Percentiles rank a stretch among this genome's conserved stretches.
Conservation (phyloP, 2,329 filamentous ascomycete species). For the Neonectria faginata region DNA sequence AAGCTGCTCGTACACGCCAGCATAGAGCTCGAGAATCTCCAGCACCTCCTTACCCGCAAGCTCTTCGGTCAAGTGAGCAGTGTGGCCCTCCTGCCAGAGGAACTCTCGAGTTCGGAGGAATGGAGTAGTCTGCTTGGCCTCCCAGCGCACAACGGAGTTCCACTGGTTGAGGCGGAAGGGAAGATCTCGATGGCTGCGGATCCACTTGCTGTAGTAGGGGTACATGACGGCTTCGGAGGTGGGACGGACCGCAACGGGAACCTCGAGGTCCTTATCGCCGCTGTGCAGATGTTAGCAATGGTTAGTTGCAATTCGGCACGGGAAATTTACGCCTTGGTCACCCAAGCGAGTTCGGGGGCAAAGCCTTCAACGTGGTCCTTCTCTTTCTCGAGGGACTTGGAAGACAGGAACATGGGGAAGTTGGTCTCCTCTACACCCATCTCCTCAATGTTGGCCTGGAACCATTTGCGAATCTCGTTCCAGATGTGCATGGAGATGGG, state of each 20-base stretch:
- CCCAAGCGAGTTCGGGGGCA: constrained; percentile 90
- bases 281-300: constrained; percentile 56
- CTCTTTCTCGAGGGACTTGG: constrained; percentile 87
- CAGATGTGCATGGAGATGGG: constrained; percentile 75
- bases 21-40: constrained; percentile 93
- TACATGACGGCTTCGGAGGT: constrained; percentile 89
- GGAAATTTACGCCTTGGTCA: constrained; percentile 78
- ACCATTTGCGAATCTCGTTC: constrained; percentile 75
- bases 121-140: constrained; percentile 90
- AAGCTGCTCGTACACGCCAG: constrained; percentile 90
- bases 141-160: constrained; percentile 94
- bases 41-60: constrained; percentile 87
- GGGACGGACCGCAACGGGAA: constrained; percentile 74
- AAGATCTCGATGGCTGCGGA: constrained; percentile 93
- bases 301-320: not conserved
- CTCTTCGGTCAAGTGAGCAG: constrained; percentile 86
- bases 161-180: constrained; percentile 96
- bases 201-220: constrained; percentile 96
- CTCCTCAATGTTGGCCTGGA: constrained; percentile 81
- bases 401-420: constrained; percentile 95
- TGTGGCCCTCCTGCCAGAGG: constrained; percentile 97
- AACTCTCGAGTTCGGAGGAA: constrained; percentile 96
- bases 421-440: constrained; percentile 96
- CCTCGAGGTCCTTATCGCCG: constrained; percentile 93
- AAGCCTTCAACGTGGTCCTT: constrained; percentile 99